Base-by-base conservation (phyloP, 2,329 filamentous ascomycete genomes). In the Aspergillus tanneri region DNA sequence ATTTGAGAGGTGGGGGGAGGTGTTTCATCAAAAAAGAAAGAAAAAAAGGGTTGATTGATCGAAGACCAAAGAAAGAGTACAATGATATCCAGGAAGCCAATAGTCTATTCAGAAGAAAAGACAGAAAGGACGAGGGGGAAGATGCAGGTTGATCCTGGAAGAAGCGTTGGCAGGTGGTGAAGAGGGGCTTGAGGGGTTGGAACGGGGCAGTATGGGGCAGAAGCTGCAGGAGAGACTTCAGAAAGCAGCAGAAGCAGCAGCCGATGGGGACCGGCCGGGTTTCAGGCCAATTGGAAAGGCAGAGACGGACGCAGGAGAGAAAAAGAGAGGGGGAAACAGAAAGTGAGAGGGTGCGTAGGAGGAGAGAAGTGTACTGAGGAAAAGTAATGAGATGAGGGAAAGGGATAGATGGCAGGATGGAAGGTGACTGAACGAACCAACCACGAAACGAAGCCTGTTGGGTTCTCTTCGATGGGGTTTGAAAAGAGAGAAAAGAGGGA, bases 311-410 rank as follows among this genome's bases (percentile, higher is more conserved):
- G 35, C 28, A 25, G 37, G 22, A 16, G 18, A 37, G 25, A 28
- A 14, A 38, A 8, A 36, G 16, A 37, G 43, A 19, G 11, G 16
- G 14, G 3, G 16, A 34, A 18, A 34, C 3, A 4, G 16, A 18
- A 10, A 18, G 19, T 34, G 14, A 18, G 4, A 10, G 27, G 27
- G 27, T n/a, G n/a, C n/a, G n/a, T n/a, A n/a, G 27, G 27, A 23
- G 19, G 21, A 32, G 14, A 39, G 24, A 21, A 21, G 10, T n/a
- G n/a, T n/a, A 42, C 39, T 42, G 21, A 18, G 25, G 10, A 3
- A 32, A 42, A 40, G 39, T n/a, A 30, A 42, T 43, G 28, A 24
- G 41, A 28, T 28, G 11, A 22, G 39, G 19, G 22, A 32, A 18
- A 24, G 8, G 22, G 35, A 38, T 21, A 38, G 41, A 28, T 19